phyloP scores from a whole-genome alignment of 352 stramenopile species.

The Blastocystis sp. region DNA sequence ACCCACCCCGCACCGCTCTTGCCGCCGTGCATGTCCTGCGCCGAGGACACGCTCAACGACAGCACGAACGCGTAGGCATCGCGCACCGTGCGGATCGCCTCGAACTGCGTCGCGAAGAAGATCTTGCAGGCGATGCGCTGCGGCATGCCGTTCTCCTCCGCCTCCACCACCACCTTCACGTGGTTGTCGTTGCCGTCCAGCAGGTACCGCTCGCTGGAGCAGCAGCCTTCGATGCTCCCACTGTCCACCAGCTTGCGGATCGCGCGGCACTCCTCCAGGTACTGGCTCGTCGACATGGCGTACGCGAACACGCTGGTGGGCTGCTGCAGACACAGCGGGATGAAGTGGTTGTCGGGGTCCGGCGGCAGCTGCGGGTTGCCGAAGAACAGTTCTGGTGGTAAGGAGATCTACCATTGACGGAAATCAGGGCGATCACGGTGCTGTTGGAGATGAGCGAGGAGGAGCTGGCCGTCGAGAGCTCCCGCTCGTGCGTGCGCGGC shows the following conservation, averaged over 20 bases:
- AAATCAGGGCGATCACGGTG: neutral
- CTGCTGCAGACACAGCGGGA: slow-evolving; percentile 32
- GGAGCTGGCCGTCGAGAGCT: neutral
- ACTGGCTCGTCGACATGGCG: slow-evolving; percentile 8
- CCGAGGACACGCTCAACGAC: slow-evolving; percentile 24
- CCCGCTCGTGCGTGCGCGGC: neutral
- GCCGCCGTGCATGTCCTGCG: slow-evolving; percentile 53
- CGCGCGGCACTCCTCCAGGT: neutral
- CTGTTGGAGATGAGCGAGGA: neutral
- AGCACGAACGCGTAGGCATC: slow-evolving; percentile 32
- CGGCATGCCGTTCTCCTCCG: slow-evolving; percentile 23
- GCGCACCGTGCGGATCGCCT: slow-evolving; percentile 12
- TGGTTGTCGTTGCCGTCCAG: slow-evolving; percentile 55
- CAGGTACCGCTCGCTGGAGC: slow-evolving; percentile 3
- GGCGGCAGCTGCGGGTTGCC: slow-evolving; percentile 48
- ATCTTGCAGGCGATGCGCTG: neutral
- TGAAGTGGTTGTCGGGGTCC: slow-evolving; percentile 51
- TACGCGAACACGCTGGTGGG: slow-evolving; percentile 55
- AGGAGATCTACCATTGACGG: neutral
- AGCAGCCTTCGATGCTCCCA: slow-evolving; percentile 38
- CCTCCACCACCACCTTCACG: slow-evolving; percentile 20
- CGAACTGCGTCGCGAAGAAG: slow-evolving; percentile 61
- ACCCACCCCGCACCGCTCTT: slow-evolving; percentile 35
- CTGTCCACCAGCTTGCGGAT: slow-evolving; percentile 51
- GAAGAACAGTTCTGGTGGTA: slow-evolving; percentile 43